Base-by-base conservation (phyloP, 2,329 filamentous ascomycete species). In the Xylariaceae sp. region DNA sequence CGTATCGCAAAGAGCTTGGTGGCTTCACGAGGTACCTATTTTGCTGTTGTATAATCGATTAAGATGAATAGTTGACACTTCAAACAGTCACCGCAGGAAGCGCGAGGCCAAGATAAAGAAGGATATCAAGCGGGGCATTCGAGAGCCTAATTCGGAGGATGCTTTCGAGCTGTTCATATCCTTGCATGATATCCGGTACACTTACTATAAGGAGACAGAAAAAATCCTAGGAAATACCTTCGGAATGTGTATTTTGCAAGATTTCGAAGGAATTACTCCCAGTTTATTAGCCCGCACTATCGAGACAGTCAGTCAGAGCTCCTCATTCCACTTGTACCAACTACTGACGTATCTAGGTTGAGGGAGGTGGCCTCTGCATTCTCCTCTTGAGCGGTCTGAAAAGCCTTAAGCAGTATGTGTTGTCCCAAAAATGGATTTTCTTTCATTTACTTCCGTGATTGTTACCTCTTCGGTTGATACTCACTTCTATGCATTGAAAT, bases 151-250 rank as follows among this genome's bases (percentile, higher is more conserved):
- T 67, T 80, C 83, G 44, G 89, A 36, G 20, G 34, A 36, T 36
- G 87, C 93, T 0, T 98, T 98, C 73, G 93, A 98, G 71, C 80
- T 97, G 44, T 98, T 97, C 70, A 86, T 97, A 59, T 93, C 90
- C 47, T 83, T 95, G 46, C 88, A 97, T 72, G 90, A 96, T 68
- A 95, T 98, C 65, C 87, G 93, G 67, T 98, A 98, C 79, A 89
- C 93, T 47, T 98, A 95, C 77, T 98, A 98, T 76, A 98, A 98
- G 71, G 93, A 98, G 73, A 97, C 93, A 22, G 93, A 98, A 62
- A 97, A 96, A 50, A 55, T 55, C 34, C 42, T 55, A 3, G 52
- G 54, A 16, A 95, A 97, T 67, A 98, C 93, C 35, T 98, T 93
- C 64, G 92, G 92, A 64, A 96, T 96, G 88, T 96, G 90, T 66